Percentiles rank a stretch among this genome's conserved stretches.
Evolutionary conservation across 495 filamentous ascomycete species (phyloP).

Genomic region (Penicillium canescens): DNA sequence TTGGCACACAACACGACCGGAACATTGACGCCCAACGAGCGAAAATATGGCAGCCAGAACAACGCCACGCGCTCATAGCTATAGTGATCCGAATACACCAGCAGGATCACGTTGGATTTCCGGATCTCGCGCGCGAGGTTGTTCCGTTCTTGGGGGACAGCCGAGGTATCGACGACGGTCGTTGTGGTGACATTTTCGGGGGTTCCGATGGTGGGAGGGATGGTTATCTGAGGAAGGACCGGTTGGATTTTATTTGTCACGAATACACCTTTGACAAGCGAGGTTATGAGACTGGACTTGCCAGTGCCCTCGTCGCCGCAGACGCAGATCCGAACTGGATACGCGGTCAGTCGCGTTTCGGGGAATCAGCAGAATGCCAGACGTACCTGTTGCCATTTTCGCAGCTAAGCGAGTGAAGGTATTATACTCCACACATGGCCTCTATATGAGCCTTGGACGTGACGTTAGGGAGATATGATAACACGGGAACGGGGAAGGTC

Average conservation of each 20-base stretch:
- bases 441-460: too few species aligned
- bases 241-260: constrained; percentile 92
- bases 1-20: constrained; percentile 96
- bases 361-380: background rate
- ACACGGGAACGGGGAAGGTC: background rate
- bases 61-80: constrained; percentile 96
- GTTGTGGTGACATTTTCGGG: constrained; percentile 95
- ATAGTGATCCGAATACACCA: constrained; percentile 97
- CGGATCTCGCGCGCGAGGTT: constrained; percentile 90
- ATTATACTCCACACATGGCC: constrained; percentile 1
- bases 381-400: constrained; percentile 39
- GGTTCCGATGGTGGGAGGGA: constrained; percentile 83
- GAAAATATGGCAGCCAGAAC: constrained; percentile 98
- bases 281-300: constrained; percentile 56
- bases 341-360: constrained; percentile 10
- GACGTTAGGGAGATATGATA: background rate
- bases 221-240: constrained; percentile 89
- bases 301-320: constrained; percentile 86
- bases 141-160: constrained; percentile 86
- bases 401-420: background rate
- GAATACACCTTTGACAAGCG: constrained; percentile 90
- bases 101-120: constrained; percentile 94
- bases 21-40: constrained; percentile 96
- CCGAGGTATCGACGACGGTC: constrained; percentile 95
- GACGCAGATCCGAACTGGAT: constrained; percentile 84